These are phyloP conservation scores for Colletotrichum godetiae DNA, from an alignment of 2,329 filamentous ascomycete genomes.

Conservation along the genomic window DNA sequence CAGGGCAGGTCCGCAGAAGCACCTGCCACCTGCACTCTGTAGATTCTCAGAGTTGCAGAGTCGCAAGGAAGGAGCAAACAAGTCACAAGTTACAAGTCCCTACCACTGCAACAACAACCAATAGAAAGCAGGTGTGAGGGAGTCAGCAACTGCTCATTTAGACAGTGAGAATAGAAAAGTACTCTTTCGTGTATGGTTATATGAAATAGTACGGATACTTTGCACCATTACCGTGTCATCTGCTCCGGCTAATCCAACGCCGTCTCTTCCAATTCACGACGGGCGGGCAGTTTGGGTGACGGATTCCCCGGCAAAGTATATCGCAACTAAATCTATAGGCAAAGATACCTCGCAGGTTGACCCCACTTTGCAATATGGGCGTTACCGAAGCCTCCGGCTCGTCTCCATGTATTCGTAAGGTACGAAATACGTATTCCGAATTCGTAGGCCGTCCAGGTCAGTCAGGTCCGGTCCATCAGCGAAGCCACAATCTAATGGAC, in stretches of 20 bases:
- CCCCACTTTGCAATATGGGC: conserved; percentile 16
- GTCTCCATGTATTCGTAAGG: not conserved
- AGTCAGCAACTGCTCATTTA: too few relatives aligned
- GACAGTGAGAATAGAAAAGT: not conserved
- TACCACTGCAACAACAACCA: too few relatives aligned
- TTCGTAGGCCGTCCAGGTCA: not conserved
- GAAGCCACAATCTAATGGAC: conserved; percentile 9
- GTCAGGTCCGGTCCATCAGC: not conserved
- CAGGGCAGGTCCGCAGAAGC: not conserved
- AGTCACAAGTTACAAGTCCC: too few relatives aligned
- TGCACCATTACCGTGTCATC: not conserved
- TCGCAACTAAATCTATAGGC: not conserved
- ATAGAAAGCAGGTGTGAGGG: too few relatives aligned
- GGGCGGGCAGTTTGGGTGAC: not conserved
- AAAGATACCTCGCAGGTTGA: not conserved
- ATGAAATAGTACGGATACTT: too few relatives aligned
- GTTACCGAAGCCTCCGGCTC: conserved; percentile 32
- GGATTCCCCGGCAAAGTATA: not conserved
- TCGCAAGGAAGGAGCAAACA: too few relatives aligned
- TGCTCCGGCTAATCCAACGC: not conserved
- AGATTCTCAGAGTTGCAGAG: too few relatives aligned
- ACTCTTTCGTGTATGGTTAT: not conserved
- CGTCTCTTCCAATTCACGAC: conserved; percentile 1
- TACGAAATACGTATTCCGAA: not conserved
- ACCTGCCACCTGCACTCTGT: not conserved